Evolutionary conservation across 179 eudicot species (phyloP), one percentile per base, ranked within the genome.

Genomic region (Spinacia oleracea): DNA sequence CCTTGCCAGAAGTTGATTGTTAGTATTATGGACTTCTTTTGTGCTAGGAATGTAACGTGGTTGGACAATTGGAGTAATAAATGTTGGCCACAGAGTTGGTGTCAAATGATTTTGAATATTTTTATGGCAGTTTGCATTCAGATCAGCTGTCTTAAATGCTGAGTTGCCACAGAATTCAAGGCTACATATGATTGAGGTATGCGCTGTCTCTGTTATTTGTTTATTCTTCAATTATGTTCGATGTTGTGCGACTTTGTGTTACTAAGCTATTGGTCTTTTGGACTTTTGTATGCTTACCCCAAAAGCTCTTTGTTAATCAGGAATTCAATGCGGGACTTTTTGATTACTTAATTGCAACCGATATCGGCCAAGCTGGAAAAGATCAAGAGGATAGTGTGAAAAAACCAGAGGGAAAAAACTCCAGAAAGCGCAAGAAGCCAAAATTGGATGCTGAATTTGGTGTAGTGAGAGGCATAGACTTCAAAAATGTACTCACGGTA

Each of bases 161-260:
- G 98, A 96, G 83, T 88, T 96, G 83, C 98, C 98, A 7, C 96
- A 90, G 86, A 96, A 94, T 87, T 96, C 99, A 63, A 93, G 99
- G 72, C 89, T 91, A 43, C 99, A 96, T 84, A 91, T 94, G 76
- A 90, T 96, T 42, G 97, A 96, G 98, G 99, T 94, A 81, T 65
- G 42, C 23, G 1, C 20, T 62, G 55, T 23, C 77, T 23, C 18
- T 50, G 6, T 3, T 10, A 1, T 67, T 14, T 55, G 3, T 63
- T 72, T 31, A 15, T 16, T n/a, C 32, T 25, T n/a, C 3, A 68
- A n/a, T 12, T 68, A 29, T 27, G 23, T 0, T 48, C 9, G 34
- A 31, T 11, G 6, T 45, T 12, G 16, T 48, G 46, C 50, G 45
- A 55, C 9, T 50, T 53, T 48, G 62, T 31, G 35, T 31, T 10